These are phyloP conservation scores for Rubia balearica DNA, from an alignment of 305 asterid genomes.

Conservation along the genomic window DNA sequence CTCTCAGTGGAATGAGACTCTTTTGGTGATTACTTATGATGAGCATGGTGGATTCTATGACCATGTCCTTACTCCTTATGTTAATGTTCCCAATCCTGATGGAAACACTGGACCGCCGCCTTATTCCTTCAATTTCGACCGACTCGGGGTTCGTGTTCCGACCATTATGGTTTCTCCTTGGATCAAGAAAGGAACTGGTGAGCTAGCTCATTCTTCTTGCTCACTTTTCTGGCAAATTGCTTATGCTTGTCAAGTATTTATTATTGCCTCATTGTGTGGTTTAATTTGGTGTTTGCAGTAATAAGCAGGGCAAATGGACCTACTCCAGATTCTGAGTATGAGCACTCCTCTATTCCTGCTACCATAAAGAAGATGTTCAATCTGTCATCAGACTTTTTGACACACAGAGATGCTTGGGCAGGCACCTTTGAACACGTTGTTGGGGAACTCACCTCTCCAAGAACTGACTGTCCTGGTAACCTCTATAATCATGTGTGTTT, in stretches of 20 bases:
- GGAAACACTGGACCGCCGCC: slow-evolving; percentile 82
- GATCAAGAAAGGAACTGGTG: slow-evolving; percentile 89
- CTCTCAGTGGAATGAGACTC: slow-evolving; percentile 76
- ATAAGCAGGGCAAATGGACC: slow-evolving; percentile 66
- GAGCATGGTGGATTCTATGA: slow-evolving; percentile 88
- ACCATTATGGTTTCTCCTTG: slow-evolving; percentile 86
- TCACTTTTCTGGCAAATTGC: not conserved
- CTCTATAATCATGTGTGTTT: not conserved
- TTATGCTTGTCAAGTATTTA: no score
- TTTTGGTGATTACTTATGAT: slow-evolving; percentile 58
- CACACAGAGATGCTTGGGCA: slow-evolving; percentile 89
- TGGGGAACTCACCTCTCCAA: slow-evolving; percentile 52
- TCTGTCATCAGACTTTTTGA: slow-evolving; percentile 58
- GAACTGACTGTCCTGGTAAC: slow-evolving; percentile 76
- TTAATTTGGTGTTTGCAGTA: slow-evolving; percentile 30
- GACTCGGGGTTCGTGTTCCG: slow-evolving; percentile 87
- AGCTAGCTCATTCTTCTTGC: not conserved
- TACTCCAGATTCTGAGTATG: slow-evolving; percentile 53
- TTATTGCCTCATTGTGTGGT: no score
- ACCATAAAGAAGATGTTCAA: slow-evolving; percentile 73
- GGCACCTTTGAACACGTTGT: slow-evolving; percentile 79
- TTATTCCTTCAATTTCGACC: slow-evolving; percentile 59
- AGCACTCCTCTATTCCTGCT: slow-evolving; percentile 80
- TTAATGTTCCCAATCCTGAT: slow-evolving; percentile 69
- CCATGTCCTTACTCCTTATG: slow-evolving; percentile 68